These are phyloP conservation scores for Aspergillus sp. DNA, from an alignment of 2,329 filamentous ascomycete genomes.

Conservation along the genomic window DNA sequence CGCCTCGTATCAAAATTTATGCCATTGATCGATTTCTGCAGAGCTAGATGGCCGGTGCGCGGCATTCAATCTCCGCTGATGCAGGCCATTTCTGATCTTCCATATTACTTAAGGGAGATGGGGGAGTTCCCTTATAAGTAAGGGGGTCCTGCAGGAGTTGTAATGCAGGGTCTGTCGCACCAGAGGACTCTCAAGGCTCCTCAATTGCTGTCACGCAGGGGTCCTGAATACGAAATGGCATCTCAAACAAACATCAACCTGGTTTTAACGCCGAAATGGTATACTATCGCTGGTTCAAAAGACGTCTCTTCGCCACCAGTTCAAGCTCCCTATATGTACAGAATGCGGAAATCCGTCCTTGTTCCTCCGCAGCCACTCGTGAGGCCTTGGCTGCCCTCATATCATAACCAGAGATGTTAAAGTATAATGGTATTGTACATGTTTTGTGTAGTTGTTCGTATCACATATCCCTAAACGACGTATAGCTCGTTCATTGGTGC, in stretches of 20 bases:
- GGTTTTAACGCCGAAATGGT: not conserved
- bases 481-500: constrained; percentile 22
- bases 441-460: constrained; percentile 14
- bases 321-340: constrained; percentile 13
- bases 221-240: not conserved
- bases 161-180: too few species aligned
- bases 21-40: too few species aligned
- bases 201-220: too few species aligned
- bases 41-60: too few species aligned
- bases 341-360: constrained; percentile 3
- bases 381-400: not conserved
- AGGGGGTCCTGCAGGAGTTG: too few species aligned
- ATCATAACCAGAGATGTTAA: not conserved
- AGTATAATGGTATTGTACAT: constrained; percentile 27
- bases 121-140: too few species aligned
- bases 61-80: too few species aligned
- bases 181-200: too few species aligned
- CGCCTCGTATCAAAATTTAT: too few species aligned
- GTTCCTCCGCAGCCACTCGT: not conserved
- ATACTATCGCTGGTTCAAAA: not conserved
- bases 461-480: constrained; percentile 14
- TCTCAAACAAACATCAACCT: not conserved
- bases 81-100: too few species aligned
- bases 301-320: not conserved
- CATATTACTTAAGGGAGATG: too few species aligned